phyloP scores from a whole-genome alignment of 148 eudicot genomes.

The Persicaria maculosa region DNA sequence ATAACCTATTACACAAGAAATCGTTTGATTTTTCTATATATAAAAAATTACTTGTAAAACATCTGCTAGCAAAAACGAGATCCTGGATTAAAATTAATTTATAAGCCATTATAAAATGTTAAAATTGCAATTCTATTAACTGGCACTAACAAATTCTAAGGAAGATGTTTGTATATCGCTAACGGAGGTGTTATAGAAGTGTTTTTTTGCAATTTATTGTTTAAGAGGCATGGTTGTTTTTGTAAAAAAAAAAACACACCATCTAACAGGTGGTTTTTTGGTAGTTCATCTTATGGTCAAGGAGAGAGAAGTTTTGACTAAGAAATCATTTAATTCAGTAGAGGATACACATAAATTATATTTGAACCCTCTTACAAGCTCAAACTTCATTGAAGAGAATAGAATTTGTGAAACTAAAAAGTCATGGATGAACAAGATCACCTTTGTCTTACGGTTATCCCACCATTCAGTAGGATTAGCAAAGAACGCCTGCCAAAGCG shows the following conservation, averaged over 20 bases:
- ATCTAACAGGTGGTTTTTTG: background rate
- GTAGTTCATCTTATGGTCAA: background rate
- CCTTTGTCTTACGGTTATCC: conserved; percentile 95
- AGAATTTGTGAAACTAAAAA: background rate
- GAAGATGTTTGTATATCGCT: background rate
- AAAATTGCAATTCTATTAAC: background rate
- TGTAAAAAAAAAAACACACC: background rate
- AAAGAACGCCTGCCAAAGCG: conserved; percentile 95
- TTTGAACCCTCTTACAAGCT: background rate
- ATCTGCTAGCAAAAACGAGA: background rate
- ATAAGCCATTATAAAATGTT: background rate
- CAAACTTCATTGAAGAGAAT: background rate
- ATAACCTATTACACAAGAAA: background rate
- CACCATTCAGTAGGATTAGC: conserved; percentile 97
- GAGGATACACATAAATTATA: background rate
- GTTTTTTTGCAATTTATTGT: background rate
- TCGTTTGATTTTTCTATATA: too few species aligned
- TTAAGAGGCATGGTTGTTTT: background rate
- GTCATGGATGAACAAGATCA: conserved; percentile 15
- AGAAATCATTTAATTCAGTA: background rate
- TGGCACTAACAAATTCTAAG: background rate
- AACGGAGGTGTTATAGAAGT: background rate
- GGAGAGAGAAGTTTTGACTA: background rate
- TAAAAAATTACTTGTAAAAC: background rate
- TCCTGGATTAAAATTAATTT: background rate